Evolutionary conservation across 78 protist species (phyloP).

Genomic region (Thecamonas trahens): DNA sequence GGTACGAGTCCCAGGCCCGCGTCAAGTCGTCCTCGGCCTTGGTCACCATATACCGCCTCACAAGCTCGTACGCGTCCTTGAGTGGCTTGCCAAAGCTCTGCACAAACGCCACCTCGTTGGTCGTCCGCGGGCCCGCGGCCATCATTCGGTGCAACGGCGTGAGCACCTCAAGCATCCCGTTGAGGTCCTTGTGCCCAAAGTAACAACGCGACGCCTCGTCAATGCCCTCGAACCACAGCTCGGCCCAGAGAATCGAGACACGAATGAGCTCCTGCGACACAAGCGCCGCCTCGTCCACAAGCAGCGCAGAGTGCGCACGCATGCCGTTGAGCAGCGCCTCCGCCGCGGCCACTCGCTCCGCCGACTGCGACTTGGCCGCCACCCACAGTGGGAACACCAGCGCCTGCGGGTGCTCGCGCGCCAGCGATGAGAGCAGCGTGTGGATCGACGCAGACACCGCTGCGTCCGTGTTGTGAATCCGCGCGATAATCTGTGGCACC

Average conservation of each 20-base stretch:
- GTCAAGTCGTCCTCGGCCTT: no score
- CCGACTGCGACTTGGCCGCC: no score
- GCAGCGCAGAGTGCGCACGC: background rate
- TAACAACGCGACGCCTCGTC: conserved; percentile 65
- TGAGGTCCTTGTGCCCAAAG: conserved; percentile 29
- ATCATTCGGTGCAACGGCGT: conserved; percentile 44
- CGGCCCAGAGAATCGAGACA: conserved; percentile 68
- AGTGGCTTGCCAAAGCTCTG: no score
- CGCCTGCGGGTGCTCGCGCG: conserved; percentile 67
- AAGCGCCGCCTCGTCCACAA: conserved; percentile 56
- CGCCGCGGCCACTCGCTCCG: no score
- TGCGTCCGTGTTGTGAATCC: conserved; percentile 29
- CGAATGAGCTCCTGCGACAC: conserved; percentile 69
- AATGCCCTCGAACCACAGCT: conserved; percentile 68
- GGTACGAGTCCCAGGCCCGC: conserved; percentile 69
- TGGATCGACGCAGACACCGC: conserved; percentile 10
- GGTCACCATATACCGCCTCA: no score
- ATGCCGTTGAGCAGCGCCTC: no score
- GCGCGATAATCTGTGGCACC: conserved; percentile 81
- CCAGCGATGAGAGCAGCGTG: conserved; percentile 36
- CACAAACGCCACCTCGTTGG: conserved; percentile 36
- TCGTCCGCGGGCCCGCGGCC: conserved; percentile 24
- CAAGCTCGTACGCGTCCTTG: no score
- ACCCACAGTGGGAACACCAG: conserved; percentile 70
- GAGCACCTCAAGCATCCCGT: conserved; percentile 33